phyloP scores from a whole-genome alignment of 768 basidiomycete species.

The Trametes maxima region DNA sequence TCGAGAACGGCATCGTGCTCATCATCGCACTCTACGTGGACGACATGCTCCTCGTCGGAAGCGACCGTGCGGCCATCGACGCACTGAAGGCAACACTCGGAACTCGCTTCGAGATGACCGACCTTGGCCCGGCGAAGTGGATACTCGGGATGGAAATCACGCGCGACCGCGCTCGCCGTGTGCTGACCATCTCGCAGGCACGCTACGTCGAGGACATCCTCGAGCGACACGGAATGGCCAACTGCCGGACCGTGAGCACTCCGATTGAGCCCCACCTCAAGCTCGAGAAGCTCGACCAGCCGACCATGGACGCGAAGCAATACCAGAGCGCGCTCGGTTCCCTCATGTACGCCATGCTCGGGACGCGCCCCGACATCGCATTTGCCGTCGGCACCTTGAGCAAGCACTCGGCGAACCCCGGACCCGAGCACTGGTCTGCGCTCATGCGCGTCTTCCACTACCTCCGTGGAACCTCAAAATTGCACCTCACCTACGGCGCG shows the following conservation, averaged over 20 bases:
- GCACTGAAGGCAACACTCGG: constrained; percentile 15
- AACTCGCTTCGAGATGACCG: constrained; percentile 20
- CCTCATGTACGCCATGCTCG: too few relatives aligned
- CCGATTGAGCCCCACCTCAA: constrained; percentile 25
- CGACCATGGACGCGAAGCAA: background rate
- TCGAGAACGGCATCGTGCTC: background rate
- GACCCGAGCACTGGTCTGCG: constrained; percentile 32
- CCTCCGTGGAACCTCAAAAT: constrained; percentile 34
- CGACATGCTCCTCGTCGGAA: background rate
- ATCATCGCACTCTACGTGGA: constrained; percentile 25
- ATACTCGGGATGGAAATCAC: constrained; percentile 27
- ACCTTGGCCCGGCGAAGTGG: constrained; percentile 15
- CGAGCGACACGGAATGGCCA: constrained; percentile 24
- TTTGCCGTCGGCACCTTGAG: constrained; percentile 36
- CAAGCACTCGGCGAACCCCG: constrained; percentile 36
- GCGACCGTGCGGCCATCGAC: background rate
- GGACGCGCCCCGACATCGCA: too few relatives aligned
- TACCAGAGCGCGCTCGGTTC: constrained; percentile 28
- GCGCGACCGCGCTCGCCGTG: constrained; percentile 20
- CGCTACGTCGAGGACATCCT: constrained; percentile 30
- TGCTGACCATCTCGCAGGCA: constrained; percentile 30
- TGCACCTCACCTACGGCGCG: too few relatives aligned
- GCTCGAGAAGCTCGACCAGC: constrained; percentile 12
- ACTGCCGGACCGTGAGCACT: constrained; percentile 27
- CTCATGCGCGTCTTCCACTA: constrained; percentile 39